phyloP scores from a whole-genome alignment of 2,329 filamentous ascomycete genomes.

The Verticillium isaacii region DNA sequence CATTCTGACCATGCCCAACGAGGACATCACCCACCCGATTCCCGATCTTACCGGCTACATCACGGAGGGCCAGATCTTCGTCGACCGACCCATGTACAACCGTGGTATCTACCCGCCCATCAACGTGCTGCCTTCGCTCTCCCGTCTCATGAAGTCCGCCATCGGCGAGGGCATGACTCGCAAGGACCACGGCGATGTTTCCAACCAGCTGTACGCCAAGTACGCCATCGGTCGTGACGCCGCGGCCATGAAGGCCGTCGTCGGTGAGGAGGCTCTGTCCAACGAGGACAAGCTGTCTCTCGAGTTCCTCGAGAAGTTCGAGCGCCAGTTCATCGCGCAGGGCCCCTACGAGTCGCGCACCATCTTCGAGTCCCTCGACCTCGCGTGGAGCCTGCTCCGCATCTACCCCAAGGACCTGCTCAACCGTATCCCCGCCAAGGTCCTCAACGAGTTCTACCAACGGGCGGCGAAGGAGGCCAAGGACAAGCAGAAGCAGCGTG shows the following conservation, averaged over 20 bases:
- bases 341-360: constrained; percentile 86
- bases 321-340: constrained; percentile 90
- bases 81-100: constrained; percentile 91
- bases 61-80: constrained; percentile 97
- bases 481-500: constrained; percentile 54
- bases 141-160: constrained; percentile 99
- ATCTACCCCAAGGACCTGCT: constrained; percentile 98
- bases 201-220: constrained; percentile 99
- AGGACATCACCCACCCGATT: constrained; percentile 98
- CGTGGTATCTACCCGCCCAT: constrained; percentile 98
- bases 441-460: constrained; percentile 79
- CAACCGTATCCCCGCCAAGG: constrained; percentile 85
- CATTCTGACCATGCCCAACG: constrained; percentile 99
- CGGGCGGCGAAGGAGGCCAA: constrained; percentile 60
- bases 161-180: constrained; percentile 97
- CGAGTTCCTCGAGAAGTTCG: constrained; percentile 98
- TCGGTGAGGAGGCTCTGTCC: constrained; percentile 94
- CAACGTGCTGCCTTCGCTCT: constrained; percentile 96
- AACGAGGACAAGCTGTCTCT: constrained; percentile 96
- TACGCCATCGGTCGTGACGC: constrained; percentile 99
- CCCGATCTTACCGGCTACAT: constrained; percentile 99
- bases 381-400: constrained; percentile 92
- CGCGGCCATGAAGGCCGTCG: constrained; percentile 98
- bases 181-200: constrained; percentile 96
- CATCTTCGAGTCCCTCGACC: constrained; percentile 90